These are phyloP conservation scores for Metarhizium guizhouense DNA, from an alignment of 2,329 filamentous ascomycete species.

Conservation along the genomic window DNA sequence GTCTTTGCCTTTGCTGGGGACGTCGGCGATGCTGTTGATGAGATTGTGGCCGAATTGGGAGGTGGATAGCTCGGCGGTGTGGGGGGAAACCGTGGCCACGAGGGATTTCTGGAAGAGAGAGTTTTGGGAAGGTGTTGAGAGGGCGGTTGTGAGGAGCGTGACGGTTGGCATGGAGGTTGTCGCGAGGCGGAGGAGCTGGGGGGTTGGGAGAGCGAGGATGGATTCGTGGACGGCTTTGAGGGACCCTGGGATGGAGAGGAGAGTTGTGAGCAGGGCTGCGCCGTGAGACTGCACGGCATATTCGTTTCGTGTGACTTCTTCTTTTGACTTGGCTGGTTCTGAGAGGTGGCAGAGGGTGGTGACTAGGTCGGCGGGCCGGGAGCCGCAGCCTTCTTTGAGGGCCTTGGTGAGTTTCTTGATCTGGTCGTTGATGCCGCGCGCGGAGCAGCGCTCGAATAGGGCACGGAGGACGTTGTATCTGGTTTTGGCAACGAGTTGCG, in stretches of 20 bases:
- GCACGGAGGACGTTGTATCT: conserved; percentile 73
- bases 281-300: conserved; percentile 56
- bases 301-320: conserved; percentile 40
- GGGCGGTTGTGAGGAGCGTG: conserved; percentile 40
- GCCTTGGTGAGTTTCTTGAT: conserved; percentile 38
- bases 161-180: conserved; percentile 41
- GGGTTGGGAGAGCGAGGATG: conserved; percentile 49
- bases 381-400: conserved; percentile 38
- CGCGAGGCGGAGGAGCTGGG: conserved; percentile 55
- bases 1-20: conserved; percentile 40
- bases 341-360: conserved; percentile 40
- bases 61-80: conserved; percentile 34
- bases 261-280: conserved; percentile 69
- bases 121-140: conserved; percentile 37
- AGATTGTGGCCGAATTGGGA: conserved; percentile 44
- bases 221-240: conserved; percentile 64
- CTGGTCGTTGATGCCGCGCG: conserved; percentile 51
- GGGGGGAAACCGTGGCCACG: conserved; percentile 37
- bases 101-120: conserved; percentile 48
- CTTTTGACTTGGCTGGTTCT: conserved; percentile 6
- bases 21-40: conserved; percentile 37
- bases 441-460: conserved; percentile 72
- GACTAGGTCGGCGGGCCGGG: conserved; percentile 36
- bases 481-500: conserved; percentile 62
- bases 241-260: conserved; percentile 68